These are phyloP conservation scores for Sicyos edulis DNA, from an alignment of 306 rosid genomes.

Conservation along the genomic window DNA sequence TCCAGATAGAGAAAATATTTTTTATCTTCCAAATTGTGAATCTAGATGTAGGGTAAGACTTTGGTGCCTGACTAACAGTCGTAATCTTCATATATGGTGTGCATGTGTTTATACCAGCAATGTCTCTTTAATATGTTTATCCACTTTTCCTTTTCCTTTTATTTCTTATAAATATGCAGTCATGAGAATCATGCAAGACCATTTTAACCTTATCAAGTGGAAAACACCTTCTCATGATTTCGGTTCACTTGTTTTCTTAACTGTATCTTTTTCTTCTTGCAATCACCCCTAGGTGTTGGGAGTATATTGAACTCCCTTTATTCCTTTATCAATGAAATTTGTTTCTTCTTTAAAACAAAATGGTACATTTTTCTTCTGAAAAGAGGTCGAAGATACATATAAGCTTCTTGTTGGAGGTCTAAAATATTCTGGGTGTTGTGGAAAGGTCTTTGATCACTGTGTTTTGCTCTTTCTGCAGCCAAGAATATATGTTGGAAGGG, in stretches of 20 bases:
- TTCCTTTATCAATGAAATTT: too few species aligned
- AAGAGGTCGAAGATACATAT: background rate
- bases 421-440: too few species aligned
- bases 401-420: background rate
- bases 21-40: background rate
- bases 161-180: background rate
- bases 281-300: too few species aligned
- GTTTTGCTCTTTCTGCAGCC: conserved; percentile 53
- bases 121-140: background rate
- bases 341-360: too few species aligned
- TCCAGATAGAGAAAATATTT: background rate
- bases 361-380: background rate
- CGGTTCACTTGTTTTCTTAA: background rate
- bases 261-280: background rate
- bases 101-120: background rate
- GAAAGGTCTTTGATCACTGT: background rate
- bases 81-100: background rate
- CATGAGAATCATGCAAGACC: background rate
- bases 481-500: conserved; percentile 85
- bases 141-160: background rate
- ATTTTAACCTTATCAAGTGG: background rate
- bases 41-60: background rate
- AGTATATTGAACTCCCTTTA: too few species aligned
- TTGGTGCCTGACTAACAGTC: background rate
- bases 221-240: background rate